phyloP scores from a whole-genome alignment of 208 protist genomes.

The Crithidia bombi region DNA sequence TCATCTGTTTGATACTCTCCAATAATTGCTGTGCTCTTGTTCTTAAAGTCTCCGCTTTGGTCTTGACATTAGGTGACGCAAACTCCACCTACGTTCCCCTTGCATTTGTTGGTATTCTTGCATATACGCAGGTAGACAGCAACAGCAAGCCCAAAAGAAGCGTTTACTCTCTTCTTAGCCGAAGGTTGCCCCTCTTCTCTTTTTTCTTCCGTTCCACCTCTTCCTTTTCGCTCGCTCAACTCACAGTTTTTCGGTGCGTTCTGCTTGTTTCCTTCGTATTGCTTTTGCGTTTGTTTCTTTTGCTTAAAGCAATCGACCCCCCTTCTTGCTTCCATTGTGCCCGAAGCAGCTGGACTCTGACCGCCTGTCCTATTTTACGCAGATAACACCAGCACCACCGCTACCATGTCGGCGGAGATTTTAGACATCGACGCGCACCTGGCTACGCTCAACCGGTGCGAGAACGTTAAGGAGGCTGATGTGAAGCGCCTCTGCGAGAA shows the following conservation, averaged over 20 bases:
- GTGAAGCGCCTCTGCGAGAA: constrained; percentile 90
- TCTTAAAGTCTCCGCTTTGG: not conserved
- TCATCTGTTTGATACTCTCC: no score
- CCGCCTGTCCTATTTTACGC: not conserved
- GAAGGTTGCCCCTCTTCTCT: no score
- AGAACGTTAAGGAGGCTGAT: constrained; percentile 92
- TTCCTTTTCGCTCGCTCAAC: not conserved
- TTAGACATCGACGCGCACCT: constrained; percentile 96
- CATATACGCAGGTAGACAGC: not conserved
- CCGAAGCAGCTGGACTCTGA: not conserved
- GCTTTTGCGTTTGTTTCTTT: not conserved
- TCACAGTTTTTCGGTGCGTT: not conserved
- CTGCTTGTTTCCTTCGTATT: constrained; percentile 9
- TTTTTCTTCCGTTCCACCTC: not conserved
- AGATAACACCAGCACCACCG: not conserved
- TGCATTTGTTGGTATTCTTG: not conserved
- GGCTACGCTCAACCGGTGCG: constrained; percentile 95
- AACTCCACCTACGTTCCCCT: not conserved
- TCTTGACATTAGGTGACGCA: not conserved
- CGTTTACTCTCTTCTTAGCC: not conserved
- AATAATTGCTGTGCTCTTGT: no score
- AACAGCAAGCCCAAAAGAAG: not conserved
- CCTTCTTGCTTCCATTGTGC: constrained; percentile 9
- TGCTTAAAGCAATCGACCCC: no score
- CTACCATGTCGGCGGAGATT: constrained; percentile 42